phyloP scores from a whole-genome alignment of 2,329 filamentous ascomycete species.

The Epichloe uncinata region DNA sequence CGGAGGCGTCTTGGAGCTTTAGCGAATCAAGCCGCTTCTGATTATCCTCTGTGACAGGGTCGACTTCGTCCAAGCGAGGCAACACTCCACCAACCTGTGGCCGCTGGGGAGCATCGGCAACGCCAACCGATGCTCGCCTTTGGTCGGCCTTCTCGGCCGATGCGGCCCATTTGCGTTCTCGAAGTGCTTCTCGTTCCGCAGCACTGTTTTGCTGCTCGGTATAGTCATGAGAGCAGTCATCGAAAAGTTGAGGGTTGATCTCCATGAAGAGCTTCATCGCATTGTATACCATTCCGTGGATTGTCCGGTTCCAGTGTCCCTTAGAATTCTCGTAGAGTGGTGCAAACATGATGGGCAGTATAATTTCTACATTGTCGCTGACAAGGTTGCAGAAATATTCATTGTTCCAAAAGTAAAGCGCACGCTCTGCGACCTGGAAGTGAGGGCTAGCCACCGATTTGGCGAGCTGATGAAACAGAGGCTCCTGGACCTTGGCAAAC shows the following conservation, averaged over 20 bases:
- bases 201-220: conserved; percentile 91
- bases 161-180: conserved; percentile 81
- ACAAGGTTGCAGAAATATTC: conserved; percentile 99
- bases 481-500: conserved; percentile 97
- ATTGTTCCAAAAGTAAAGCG: conserved; percentile 99
- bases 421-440: conserved; percentile 95
- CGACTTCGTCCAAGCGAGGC: conserved; percentile 57
- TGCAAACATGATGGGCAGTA: conserved; percentile 98
- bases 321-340: conserved; percentile 98
- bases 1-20: conserved; percentile 68
- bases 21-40: conserved; percentile 80
- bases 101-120: conserved; percentile 19
- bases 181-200: conserved; percentile 65
- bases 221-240: conserved; percentile 97
- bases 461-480: conserved; percentile 89
- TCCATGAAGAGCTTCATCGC: conserved; percentile 99
- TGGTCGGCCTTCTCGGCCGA: conserved; percentile 69
- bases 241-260: conserved; percentile 95
- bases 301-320: conserved; percentile 98
- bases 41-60: conserved; percentile 68
- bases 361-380: conserved; percentile 97
- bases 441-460: conserved; percentile 97
- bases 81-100: conserved; percentile 26
- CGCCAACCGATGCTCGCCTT: conserved; percentile 34
- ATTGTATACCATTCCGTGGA: conserved; percentile 99